phyloP scores from a whole-genome alignment of 2,329 filamentous ascomycete genomes.

The Periconia digitata region DNA sequence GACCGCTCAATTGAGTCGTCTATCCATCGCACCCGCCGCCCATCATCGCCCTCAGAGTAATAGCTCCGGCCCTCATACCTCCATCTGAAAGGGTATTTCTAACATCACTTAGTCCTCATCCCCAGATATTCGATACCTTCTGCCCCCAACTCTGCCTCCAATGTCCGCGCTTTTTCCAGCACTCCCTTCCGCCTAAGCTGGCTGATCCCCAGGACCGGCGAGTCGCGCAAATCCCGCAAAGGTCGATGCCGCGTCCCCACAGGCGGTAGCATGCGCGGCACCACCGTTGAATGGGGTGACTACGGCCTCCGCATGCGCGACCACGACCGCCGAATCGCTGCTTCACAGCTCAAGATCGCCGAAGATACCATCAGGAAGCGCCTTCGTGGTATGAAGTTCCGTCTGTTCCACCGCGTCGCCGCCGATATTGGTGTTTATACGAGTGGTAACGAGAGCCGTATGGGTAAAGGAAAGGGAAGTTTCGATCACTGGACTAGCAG shows the following conservation, averaged over 20 bases:
- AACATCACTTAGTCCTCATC: constrained; percentile 22
- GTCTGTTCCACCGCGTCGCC: constrained; percentile 85
- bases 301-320: constrained; percentile 93
- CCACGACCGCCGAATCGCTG: constrained; percentile 87
- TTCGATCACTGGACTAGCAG: constrained; percentile 96
- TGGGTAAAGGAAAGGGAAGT: constrained; percentile 98
- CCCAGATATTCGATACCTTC: constrained; percentile 24
- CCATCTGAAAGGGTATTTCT: constrained; percentile 2
- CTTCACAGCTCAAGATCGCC: constrained; percentile 82
- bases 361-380: constrained; percentile 91
- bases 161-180: constrained; percentile 73
- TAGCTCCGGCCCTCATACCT: constrained; percentile 17
- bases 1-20: constrained; percentile 33
- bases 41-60: constrained; percentile 14
- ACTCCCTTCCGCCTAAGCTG: constrained; percentile 66
- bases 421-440: constrained; percentile 96
- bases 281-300: constrained; percentile 94
- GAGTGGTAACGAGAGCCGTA: constrained; percentile 94
- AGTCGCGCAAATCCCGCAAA: constrained; percentile 85
- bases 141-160: constrained; percentile 33
- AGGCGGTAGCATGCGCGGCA: constrained; percentile 87
- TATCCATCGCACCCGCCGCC: constrained; percentile 22
- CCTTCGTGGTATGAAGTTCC: constrained; percentile 87
- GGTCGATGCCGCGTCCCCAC: constrained; percentile 85
- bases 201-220: constrained; percentile 79